These are phyloP conservation scores for Rosellinia necatrix DNA, from an alignment of 2,329 filamentous ascomycete genomes.

Conservation along the genomic window DNA sequence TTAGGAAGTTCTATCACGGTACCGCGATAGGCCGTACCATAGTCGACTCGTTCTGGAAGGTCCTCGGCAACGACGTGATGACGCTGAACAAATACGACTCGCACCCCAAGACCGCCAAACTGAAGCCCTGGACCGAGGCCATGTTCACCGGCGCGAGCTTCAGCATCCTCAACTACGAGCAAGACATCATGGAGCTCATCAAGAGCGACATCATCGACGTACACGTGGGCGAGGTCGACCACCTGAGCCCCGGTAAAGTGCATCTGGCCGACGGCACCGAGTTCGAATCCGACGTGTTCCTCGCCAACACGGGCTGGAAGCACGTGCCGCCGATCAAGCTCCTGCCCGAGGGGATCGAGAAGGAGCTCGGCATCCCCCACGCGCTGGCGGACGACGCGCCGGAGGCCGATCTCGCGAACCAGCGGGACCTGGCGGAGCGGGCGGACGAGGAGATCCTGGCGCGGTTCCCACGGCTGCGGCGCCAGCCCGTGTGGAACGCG, in stretches of 20 bases:
- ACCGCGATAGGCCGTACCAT: slow-evolving; percentile 61
- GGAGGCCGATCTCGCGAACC: slow-evolving; percentile 43
- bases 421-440: slow-evolving; percentile 42
- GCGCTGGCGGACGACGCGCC: slow-evolving; percentile 33
- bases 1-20: slow-evolving; percentile 61
- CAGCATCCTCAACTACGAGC: slow-evolving; percentile 64
- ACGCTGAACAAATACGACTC: slow-evolving; percentile 57
- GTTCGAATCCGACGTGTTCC: slow-evolving; percentile 55
- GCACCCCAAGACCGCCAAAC: slow-evolving; percentile 57
- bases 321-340: slow-evolving; percentile 50
- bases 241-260: slow-evolving; percentile 49
- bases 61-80: slow-evolving; percentile 60
- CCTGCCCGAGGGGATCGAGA: slow-evolving; percentile 47
- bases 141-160: slow-evolving; percentile 62
- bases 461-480: slow-evolving; percentile 53
- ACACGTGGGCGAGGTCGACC: slow-evolving; percentile 59
- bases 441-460: slow-evolving; percentile 56
- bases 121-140: slow-evolving; percentile 56
- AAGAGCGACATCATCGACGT: slow-evolving; percentile 56
- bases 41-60: slow-evolving; percentile 62
- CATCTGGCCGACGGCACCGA: slow-evolving; percentile 50
- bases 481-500: slow-evolving; percentile 49
- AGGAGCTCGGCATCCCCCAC: slow-evolving; percentile 53
- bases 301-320: slow-evolving; percentile 64
- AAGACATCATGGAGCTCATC: slow-evolving; percentile 62